Base-by-base conservation (phyloP, 2,329 filamentous ascomycete species). In the Ceratocystis harringtonii region DNA sequence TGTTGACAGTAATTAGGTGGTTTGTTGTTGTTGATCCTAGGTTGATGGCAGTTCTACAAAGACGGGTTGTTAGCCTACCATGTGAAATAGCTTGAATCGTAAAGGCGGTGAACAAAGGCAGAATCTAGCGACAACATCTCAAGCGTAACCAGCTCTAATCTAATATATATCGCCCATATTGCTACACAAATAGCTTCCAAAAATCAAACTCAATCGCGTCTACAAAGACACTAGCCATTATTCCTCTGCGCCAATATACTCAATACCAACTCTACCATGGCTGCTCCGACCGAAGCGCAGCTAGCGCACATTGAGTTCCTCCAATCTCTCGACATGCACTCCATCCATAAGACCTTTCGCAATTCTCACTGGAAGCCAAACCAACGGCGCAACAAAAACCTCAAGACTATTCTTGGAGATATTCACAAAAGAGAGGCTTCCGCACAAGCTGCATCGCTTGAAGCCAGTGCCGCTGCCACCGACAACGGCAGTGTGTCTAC, bases 371-470 rank as follows among this genome's bases (percentile, higher is more conserved):
- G 94, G 94, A 91, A 89, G 73, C 90, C 94, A 17, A 90, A 92
- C 70, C 88, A 92, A 75, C 91, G 94, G 63, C 90, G 94, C 76
- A 99, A 99, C 83, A 99, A 99, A 80, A 97, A 96, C 76, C 87
- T 97, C 76, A 97, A 97, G 76, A 90, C 95, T 71, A 94, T 99
- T 68, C 81, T 99, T 68, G 88, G 90, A 67, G 94, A 99, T 72
- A 89, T 88, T 12, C 84, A 89, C 25, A 87, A 90, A 70, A 90
- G 88, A 73, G 92, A 97, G 78, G 90, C 90, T n/a, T 95, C 91
- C 2, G 81, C 89, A 44, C 80, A 92, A 72, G 90, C 88, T 17
- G 96, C 84, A 1, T 81, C 90, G 0, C 87, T 89, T 73, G 89
- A 90, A 74, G 73, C 77, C 70, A 92, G 88, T 72, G 91, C 91